A percentile compares a stretch with the other conserved stretches of the same genome.
Evolutionary conservation across 345 rosid species (phyloP).

Genomic region (Moricandia arvensis): DNA sequence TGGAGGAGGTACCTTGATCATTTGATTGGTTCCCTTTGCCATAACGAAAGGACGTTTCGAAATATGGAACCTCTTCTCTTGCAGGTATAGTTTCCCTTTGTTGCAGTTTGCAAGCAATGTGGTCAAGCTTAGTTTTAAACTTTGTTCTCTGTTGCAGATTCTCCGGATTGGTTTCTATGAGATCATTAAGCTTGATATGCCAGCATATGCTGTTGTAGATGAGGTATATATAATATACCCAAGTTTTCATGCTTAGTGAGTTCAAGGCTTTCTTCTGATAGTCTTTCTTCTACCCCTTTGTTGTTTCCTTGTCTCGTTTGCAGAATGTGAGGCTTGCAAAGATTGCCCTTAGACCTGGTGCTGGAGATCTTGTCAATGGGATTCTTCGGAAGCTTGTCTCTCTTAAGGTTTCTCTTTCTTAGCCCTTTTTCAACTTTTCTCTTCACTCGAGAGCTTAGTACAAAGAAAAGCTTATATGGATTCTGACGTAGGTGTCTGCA

Average conservation of each 20-base stretch:
- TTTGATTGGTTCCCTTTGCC: constrained; percentile 70
- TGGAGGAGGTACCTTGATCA: constrained; percentile 98
- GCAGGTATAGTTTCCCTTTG: constrained; percentile 55
- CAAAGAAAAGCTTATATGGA: constrained; percentile 14
- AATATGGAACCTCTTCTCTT: constrained; percentile 90
- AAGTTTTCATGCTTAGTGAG: not conserved
- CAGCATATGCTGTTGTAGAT: constrained; percentile 91
- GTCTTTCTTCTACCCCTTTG: not conserved
- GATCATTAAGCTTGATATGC: constrained; percentile 91
- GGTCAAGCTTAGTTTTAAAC: not conserved
- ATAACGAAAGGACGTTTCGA: constrained; percentile 61
- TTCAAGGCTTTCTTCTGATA: constrained; percentile 17
- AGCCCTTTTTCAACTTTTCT: constrained; percentile 1
- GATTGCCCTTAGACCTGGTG: constrained; percentile 93
- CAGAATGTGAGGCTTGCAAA: constrained; percentile 96
- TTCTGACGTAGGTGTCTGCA: constrained; percentile 44
- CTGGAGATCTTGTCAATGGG: constrained; percentile 94
- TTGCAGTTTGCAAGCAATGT: not conserved
- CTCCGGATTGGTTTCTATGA: constrained; percentile 90
- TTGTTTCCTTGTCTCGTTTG: constrained; percentile 16
- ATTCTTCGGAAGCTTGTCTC: constrained; percentile 80
- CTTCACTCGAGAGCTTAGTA: constrained; percentile 1
- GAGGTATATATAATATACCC: constrained; percentile 65
- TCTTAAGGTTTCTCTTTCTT: constrained; percentile 64
- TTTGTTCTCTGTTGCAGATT: constrained; percentile 48